A percentile compares a stretch with the other conserved stretches of the same genome.
These are phyloP conservation scores for Eragrostis nindensis DNA, from an alignment of 176 grass and related monocot species.

Conservation along the genomic window DNA sequence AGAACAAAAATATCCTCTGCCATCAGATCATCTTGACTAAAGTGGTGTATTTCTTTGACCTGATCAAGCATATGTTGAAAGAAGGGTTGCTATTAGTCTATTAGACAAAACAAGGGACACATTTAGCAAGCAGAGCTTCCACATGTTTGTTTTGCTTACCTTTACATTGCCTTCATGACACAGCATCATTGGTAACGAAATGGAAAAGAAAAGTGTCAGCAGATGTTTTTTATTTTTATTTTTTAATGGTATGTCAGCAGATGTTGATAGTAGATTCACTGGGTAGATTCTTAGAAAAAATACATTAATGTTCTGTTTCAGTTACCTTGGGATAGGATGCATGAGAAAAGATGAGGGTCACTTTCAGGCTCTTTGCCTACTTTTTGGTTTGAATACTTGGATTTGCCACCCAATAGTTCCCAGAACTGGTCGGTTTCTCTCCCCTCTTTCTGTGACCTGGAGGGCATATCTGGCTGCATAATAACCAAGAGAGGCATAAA, in stretches of 20 bases:
- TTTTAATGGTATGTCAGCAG: conserved; percentile 18
- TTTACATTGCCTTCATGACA: conserved; percentile 61
- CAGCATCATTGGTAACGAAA: conserved; percentile 10
- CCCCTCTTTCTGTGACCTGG: conserved; percentile 85
- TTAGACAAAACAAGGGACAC: conserved; percentile 15
- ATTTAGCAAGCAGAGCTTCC: conserved; percentile 14
- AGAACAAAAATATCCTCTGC: conserved; percentile 91
- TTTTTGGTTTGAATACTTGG: conserved; percentile 87
- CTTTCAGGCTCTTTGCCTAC: conserved; percentile 78
- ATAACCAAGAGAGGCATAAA: conserved; percentile 26
- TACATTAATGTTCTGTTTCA: neutral
- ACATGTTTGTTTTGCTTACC: conserved; percentile 46
- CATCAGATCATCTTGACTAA: conserved; percentile 93
- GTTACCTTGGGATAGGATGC: conserved; percentile 80
- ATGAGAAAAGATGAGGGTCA: conserved; percentile 88
- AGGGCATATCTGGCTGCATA: conserved; percentile 77
- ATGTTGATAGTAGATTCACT: conserved; percentile 23
- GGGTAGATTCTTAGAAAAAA: conserved; percentile 22
- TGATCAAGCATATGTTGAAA: conserved; percentile 44
- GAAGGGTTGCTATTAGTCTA: conserved; percentile 19
- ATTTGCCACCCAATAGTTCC: conserved; percentile 83
- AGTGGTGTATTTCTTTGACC: conserved; percentile 89
- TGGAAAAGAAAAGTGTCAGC: conserved; percentile 11
- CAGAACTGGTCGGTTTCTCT: conserved; percentile 93
- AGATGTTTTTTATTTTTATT: conserved; percentile 21